Percentiles rank a stretch among this genome's conserved stretches.
Evolutionary conservation across 169 alveolate genomes (phyloP).

Genomic region (Plasmodium sp.): DNA sequence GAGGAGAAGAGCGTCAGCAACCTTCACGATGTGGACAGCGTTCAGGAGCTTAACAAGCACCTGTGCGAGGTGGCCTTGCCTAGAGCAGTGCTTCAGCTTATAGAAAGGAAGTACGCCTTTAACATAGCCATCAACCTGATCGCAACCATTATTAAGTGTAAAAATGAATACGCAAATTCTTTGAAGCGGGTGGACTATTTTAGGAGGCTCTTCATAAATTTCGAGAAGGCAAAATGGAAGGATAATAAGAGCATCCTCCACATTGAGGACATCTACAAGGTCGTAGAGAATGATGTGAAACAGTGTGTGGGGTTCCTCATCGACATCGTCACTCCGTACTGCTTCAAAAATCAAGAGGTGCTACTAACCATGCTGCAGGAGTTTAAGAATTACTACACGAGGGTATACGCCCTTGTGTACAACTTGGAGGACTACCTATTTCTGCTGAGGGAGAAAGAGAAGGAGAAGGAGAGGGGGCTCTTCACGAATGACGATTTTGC

Average conservation of each 20-base stretch:
- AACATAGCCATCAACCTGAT: slow-evolving; percentile 34
- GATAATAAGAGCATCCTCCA: slow-evolving; percentile 26
- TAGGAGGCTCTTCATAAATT: slow-evolving; percentile 5
- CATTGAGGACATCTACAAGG: slow-evolving; percentile 47
- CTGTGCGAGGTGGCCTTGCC: slow-evolving; percentile 24
- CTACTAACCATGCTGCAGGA: slow-evolving; percentile 7
- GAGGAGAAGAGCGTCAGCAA: slow-evolving; percentile 18
- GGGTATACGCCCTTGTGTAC: slow-evolving; percentile 26
- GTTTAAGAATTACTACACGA: slow-evolving; percentile 44
- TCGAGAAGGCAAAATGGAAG: slow-evolving; percentile 37
- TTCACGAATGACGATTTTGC: slow-evolving; percentile 44
- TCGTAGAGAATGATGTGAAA: slow-evolving; percentile 51
- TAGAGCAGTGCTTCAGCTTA: slow-evolving; percentile 8
- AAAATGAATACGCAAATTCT: slow-evolving; percentile 34
- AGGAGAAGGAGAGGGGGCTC: background rate
- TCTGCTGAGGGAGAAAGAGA: slow-evolving; percentile 45
- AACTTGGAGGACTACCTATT: slow-evolving; percentile 55
- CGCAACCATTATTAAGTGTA: slow-evolving; percentile 27
- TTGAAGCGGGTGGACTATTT: slow-evolving; percentile 30
- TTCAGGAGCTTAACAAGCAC: slow-evolving; percentile 28
- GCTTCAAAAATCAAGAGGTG: slow-evolving; percentile 27
- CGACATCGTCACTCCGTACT: slow-evolving; percentile 46
- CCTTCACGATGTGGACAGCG: slow-evolving; percentile 14
- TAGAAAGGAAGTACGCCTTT: slow-evolving; percentile 64
- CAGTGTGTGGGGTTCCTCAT: slow-evolving; percentile 23